Evolutionary conservation across 2,329 filamentous ascomycete species (phyloP).

Genomic region (Penicillium janthinellum): DNA sequence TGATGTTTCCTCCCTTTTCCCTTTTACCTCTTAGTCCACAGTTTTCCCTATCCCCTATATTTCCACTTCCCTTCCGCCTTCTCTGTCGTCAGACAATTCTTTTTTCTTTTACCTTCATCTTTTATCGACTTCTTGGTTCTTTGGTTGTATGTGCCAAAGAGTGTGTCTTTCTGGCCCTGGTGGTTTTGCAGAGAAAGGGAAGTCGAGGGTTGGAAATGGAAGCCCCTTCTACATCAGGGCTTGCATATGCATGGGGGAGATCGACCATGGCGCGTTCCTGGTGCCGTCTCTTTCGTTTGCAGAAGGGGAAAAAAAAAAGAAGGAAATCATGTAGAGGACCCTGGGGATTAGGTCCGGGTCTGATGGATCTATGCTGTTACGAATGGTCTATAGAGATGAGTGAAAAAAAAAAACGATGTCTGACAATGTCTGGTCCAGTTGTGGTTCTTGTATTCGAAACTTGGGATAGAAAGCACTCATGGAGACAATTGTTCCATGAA

Average conservation of each 20-base stretch:
- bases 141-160: conserved; percentile 11
- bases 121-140: conserved; percentile 7
- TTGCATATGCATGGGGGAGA: conserved; percentile 4
- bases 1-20: conserved; percentile 24
- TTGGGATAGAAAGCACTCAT: background rate
- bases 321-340: conserved; percentile 25
- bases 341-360: conserved; percentile 23
- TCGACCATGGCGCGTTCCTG: conserved; percentile 11
- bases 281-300: conserved; percentile 7
- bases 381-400: conserved; percentile 46
- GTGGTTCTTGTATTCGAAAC: background rate
- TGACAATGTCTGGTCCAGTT: conserved; percentile 18
- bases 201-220: conserved; percentile 10
- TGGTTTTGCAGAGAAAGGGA: conserved; percentile 20
- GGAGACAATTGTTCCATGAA: background rate
- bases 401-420: conserved; percentile 33
- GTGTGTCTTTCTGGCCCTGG: conserved; percentile 13
- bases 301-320: conserved; percentile 19
- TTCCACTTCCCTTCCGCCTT: conserved; percentile 19
- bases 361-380: conserved; percentile 43
- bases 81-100: conserved; percentile 22
- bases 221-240: conserved; percentile 2
- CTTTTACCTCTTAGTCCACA: conserved; percentile 30
- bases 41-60: conserved; percentile 29
- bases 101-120: conserved; percentile 11